Percentiles rank a stretch among this genome's conserved stretches.
These are phyloP conservation scores for Metschnikowia bowlesiae DNA, from an alignment of 805 yeast genomes.

Conservation along the genomic window DNA sequence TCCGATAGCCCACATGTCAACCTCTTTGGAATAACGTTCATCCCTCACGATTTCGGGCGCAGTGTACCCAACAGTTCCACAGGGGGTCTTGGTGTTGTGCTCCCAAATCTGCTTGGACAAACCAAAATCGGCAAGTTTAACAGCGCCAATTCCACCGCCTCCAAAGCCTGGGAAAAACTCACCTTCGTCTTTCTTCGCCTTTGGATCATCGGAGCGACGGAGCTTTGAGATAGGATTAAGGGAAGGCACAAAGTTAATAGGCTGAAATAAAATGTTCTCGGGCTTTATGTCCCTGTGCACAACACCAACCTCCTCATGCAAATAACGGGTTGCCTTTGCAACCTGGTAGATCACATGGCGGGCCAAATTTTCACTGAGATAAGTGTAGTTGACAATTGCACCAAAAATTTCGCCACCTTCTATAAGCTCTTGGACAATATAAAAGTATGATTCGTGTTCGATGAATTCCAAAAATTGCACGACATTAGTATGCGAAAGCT, in stretches of 20 bases:
- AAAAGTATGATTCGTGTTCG: conserved; percentile 53
- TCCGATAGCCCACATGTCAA: conserved; percentile 72
- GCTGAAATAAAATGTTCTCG: conserved; percentile 65
- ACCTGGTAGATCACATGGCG: conserved; percentile 72
- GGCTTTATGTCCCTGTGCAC: conserved; percentile 85
- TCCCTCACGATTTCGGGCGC: conserved; percentile 60
- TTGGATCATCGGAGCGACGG: conserved; percentile 53
- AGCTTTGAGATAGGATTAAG: conserved; percentile 31
- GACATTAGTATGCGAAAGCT: conserved; percentile 56
- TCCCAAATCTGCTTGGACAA: conserved; percentile 51
- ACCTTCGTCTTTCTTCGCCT: conserved; percentile 60
- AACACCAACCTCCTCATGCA: conserved; percentile 56
- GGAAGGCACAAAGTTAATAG: conserved; percentile 47
- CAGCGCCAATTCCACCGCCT: conserved; percentile 59
- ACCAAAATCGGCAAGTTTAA: conserved; percentile 69
- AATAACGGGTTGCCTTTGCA: conserved; percentile 62
- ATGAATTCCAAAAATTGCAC: conserved; percentile 51
- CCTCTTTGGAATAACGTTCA: conserved; percentile 61
- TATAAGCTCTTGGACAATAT: conserved; percentile 61
- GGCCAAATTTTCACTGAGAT: conserved; percentile 67
- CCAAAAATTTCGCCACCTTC: conserved; percentile 81
- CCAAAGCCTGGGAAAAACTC: conserved; percentile 48
- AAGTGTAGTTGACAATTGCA: conserved; percentile 72
- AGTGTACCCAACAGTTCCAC: conserved; percentile 74
- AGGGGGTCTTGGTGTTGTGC: conserved; percentile 56